phyloP scores from a whole-genome alignment of 2,329 filamentous ascomycete species.

The Cladosporium sp. region DNA sequence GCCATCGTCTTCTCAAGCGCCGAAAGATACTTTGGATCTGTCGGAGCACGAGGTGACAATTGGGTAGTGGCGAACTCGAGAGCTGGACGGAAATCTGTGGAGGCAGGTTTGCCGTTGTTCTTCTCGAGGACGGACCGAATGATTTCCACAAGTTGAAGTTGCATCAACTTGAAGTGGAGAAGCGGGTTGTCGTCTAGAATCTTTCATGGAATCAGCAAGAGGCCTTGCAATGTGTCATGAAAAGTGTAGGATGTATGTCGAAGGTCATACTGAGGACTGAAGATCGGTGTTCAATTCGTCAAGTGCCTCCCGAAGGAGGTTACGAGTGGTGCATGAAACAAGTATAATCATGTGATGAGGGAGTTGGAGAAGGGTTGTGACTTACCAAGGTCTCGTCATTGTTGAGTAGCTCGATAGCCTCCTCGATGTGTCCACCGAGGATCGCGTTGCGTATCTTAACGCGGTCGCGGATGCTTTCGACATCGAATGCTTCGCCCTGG shows the following conservation, averaged over 20 bases:
- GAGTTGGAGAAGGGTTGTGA: constrained; percentile 25
- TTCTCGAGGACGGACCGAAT: constrained; percentile 66
- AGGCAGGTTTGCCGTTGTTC: constrained; percentile 55
- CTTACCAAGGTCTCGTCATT: constrained; percentile 88
- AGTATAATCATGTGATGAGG: constrained; percentile 85
- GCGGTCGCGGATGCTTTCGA: constrained; percentile 69
- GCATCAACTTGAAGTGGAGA: constrained; percentile 84
- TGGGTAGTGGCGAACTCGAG: constrained; percentile 85
- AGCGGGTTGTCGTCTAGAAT: constrained; percentile 81
- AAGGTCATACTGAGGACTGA: constrained; percentile 84
- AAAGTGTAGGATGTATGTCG: constrained; percentile 27
- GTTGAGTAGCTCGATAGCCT: constrained; percentile 83
- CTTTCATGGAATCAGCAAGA: constrained; percentile 50
- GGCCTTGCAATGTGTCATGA: not conserved
- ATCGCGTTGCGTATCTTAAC: constrained; percentile 84
- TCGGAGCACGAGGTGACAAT: constrained; percentile 81
- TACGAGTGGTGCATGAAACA: constrained; percentile 99
- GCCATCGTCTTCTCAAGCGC: constrained; percentile 93
- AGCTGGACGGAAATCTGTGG: constrained; percentile 78
- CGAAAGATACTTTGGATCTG: constrained; percentile 75
- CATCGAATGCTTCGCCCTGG: constrained; percentile 65
- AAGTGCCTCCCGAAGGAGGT: constrained; percentile 68
- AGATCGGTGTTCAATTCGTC: constrained; percentile 83
- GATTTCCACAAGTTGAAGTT: constrained; percentile 89
- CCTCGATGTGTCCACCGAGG: constrained; percentile 79